Evolutionary conservation across 1,284 basidiomycete species (phyloP), one percentile per base, ranked within the genome.

Genomic region (Ustilago trichophora): DNA sequence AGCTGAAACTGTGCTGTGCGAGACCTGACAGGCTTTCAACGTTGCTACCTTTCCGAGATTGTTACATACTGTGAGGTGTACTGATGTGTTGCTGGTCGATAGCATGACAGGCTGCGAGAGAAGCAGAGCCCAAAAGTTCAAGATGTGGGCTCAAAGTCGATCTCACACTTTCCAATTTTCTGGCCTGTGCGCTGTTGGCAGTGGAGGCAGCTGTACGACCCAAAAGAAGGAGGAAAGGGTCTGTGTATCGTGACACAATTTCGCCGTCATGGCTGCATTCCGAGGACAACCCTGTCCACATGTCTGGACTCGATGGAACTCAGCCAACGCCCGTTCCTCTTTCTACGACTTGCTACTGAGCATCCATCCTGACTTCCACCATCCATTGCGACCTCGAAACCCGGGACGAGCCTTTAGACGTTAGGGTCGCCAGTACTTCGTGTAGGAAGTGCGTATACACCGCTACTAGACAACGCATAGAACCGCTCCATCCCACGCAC

Each of bases 191-290:
- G 26, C 24, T 13, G 24, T 3, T 11, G 25, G 7, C 18, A 36
- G 35, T 29, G 24, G 46, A 38, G 35, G 8, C 12, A n/a, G n/a
- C n/a, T n/a, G n/a, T n/a, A n/a, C n/a, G n/a, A n/a, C n/a, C n/a
- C n/a, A n/a, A n/a, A 9, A 29, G 27, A 29, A 13, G 8, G 8
- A 29, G 27, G 27, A 13, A 8, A 7, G 7, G 7, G 27, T 29
- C 8, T 29, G 27, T 29, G 27, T 29, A 29, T 7, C 27, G 38
- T 40, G 24, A 40, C 27, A 31, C 42, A 27, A 40, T 12, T 10
- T 16, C 21, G 42, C 25, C 24, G 44, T 47, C 44, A 47, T 47
- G 5, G 12, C 7, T 37, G 35, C 45, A 47, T 47, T 26, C 19
- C 18, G 5, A 40, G 5, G 21, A 13, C 38, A 41, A 29, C 27